These are phyloP conservation scores for Bipolaris victoriae DNA, from an alignment of 2,329 filamentous ascomycete genomes.

Conservation along the genomic window DNA sequence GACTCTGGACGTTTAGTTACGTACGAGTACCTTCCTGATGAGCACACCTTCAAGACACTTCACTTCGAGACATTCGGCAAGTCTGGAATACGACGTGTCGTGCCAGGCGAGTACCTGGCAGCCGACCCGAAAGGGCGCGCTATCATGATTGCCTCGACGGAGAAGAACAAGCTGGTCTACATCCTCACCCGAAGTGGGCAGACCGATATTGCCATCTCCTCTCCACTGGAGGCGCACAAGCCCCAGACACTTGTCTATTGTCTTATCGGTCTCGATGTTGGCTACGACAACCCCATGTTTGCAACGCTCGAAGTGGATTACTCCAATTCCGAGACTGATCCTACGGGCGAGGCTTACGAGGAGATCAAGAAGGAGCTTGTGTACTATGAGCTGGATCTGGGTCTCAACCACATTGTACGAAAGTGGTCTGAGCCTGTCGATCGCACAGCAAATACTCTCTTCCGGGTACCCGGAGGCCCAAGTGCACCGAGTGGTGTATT, in stretches of 20 bases:
- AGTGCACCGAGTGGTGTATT: conserved; percentile 95
- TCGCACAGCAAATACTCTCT: conserved; percentile 83
- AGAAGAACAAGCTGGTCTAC: conserved; percentile 99
- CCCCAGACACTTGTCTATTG: conserved; percentile 88
- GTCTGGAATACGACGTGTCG: conserved; percentile 88
- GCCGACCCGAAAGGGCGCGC: conserved; percentile 95
- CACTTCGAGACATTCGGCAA: conserved; percentile 99
- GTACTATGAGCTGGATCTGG: conserved; percentile 96
- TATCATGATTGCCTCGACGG: conserved; percentile 88
- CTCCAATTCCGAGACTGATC: conserved; percentile 87
- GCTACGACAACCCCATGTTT: conserved; percentile 96
- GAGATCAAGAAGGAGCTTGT: conserved; percentile 89
- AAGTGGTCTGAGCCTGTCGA: conserved; percentile 97
- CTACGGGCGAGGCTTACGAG: conserved; percentile 79
- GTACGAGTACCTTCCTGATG: conserved; percentile 84
- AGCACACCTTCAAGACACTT: conserved; percentile 86
- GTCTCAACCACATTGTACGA: conserved; percentile 93
- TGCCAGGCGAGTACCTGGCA: conserved; percentile 94
- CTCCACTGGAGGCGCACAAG: conserved; percentile 94
- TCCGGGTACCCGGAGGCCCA: conserved; percentile 91
- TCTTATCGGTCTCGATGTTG: conserved; percentile 87
- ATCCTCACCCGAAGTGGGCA: conserved; percentile 95
- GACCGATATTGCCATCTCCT: conserved; percentile 94
- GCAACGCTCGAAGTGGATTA: conserved; percentile 95
- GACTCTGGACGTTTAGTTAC: conserved; percentile 96